These are phyloP conservation scores for Globisporangium spiculum DNA, from an alignment of 352 stramenopile species.

Conservation along the genomic window DNA sequence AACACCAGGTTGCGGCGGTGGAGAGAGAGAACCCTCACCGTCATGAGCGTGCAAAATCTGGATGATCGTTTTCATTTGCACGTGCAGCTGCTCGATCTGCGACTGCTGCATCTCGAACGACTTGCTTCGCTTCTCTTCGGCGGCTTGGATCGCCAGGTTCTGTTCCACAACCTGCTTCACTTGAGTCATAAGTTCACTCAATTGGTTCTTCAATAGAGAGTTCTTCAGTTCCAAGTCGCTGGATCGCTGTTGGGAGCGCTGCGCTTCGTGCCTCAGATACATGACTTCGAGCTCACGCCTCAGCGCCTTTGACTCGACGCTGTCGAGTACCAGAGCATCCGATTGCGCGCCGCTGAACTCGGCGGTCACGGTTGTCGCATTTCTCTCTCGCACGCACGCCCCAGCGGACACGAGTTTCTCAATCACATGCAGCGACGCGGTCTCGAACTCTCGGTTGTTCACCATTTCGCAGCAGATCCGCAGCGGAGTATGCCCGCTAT, in stretches of 20 bases:
- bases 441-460: slow-evolving; percentile 32
- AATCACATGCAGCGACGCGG: slow-evolving; percentile 21
- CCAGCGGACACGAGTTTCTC: slow-evolving; percentile 12
- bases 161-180: background rate
- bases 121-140: background rate
- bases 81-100: slow-evolving; percentile 59
- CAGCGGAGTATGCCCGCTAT: slow-evolving; percentile 29
- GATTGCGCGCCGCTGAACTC: background rate
- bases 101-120: slow-evolving; percentile 13
- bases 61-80: slow-evolving; percentile 55
- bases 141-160: background rate
- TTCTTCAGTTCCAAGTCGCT: background rate
- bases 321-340: slow-evolving; percentile 36
- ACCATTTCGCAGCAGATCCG: slow-evolving; percentile 44
- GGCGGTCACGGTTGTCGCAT: background rate
- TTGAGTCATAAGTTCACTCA: slow-evolving; percentile 1
- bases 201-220: background rate
- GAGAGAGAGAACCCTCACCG: background rate
- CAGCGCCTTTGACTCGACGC: slow-evolving; percentile 38
- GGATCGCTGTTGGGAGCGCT: slow-evolving; percentile 7
- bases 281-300: slow-evolving; percentile 56
- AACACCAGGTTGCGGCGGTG: background rate
- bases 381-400: background rate
- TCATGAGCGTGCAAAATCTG: slow-evolving; percentile 30
- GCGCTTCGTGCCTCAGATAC: slow-evolving; percentile 45